Base-by-base conservation (phyloP, 768 basidiomycete genomes). In the Hericium erinaceus region DNA sequence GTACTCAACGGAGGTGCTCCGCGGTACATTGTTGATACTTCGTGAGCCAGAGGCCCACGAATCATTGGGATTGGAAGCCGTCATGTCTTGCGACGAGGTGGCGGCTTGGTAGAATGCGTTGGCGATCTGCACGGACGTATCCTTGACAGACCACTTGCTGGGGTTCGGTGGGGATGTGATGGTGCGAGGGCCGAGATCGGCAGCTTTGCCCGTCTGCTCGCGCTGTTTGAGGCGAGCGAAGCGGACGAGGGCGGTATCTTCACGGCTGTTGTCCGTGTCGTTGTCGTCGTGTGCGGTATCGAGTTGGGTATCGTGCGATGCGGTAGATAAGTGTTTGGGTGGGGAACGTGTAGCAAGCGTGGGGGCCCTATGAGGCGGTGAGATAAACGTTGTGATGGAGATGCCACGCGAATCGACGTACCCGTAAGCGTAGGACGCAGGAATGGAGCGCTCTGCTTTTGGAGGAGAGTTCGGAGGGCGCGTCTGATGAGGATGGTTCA, bases 101-200 rank as follows among this genome's bases (percentile, higher is more conserved):
- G 80, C 87, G 18, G 91, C 92, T 68, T 85, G 83, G 62, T 77
- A 74, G 66, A 94, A 88, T 33, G 91, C 92, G 64, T 81, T 80
- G 10, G 90, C 92, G 65, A 92, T 85, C 70, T 90, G 88, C 53
- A 93, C 92, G 18, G 89, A 85, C 48, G 92, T 93, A 70, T 90
- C 89, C 65, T 87, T 87, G 58, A 89, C 81, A 58, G 69, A 67
- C 85, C 85, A 88, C 76, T 76, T 82, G 64, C 83, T 78, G 44
- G 89, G 89, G 54, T 83, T 75, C 13, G 70, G 70, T n/a, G 77
- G 77, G 15, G 73, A 72, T 49, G 71, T 69, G 55, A 65, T 52
- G 33, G 64, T 60, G 60, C 72, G 67, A 13, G 70, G 60, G 55
- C 64, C 63, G 57, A 63, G 55, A 52, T 64, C 44, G 56, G 58